These are phyloP conservation scores for Penicillium hordei DNA, from an alignment of 2,329 filamentous ascomycete genomes.

Conservation along the genomic window DNA sequence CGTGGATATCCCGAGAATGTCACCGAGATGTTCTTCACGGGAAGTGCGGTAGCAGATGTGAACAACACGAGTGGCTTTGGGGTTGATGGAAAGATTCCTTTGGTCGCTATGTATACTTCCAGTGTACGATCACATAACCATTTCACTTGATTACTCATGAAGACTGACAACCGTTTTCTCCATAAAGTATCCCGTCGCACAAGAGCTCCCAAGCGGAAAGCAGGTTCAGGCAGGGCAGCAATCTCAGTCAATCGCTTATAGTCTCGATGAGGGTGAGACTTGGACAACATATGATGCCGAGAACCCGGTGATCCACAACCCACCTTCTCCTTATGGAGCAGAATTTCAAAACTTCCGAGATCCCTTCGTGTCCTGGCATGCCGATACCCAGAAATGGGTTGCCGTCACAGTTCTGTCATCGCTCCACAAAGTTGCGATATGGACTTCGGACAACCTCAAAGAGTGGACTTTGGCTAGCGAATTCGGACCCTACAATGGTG, in stretches of 20 bases:
- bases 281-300: constrained; percentile 57
- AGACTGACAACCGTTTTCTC: neutral
- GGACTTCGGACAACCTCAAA: constrained; percentile 29
- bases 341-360: constrained; percentile 52
- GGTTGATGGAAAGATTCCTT: constrained; percentile 58
- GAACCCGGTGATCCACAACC: constrained; percentile 60
- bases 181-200: constrained; percentile 20
- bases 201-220: constrained; percentile 28
- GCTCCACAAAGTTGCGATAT: constrained; percentile 26
- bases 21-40: constrained; percentile 51
- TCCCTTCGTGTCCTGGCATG: constrained; percentile 55
- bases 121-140: constrained; percentile 23
- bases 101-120: constrained; percentile 61
- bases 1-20: constrained; percentile 47
- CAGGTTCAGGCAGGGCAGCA: constrained; percentile 32
- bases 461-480: constrained; percentile 27
- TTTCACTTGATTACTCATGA: neutral
- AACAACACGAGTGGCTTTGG: constrained; percentile 69
- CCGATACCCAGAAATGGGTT: constrained; percentile 24
- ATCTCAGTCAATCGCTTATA: constrained; percentile 64
- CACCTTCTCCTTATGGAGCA: constrained; percentile 50
- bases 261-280: constrained; percentile 60
- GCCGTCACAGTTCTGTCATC: constrained; percentile 17
- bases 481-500: constrained; percentile 28
- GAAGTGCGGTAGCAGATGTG: constrained; percentile 59